Evolutionary conservation across 805 yeast species (phyloP), one percentile per base, ranked within the genome.

Genomic region (Candida argentea): DNA sequence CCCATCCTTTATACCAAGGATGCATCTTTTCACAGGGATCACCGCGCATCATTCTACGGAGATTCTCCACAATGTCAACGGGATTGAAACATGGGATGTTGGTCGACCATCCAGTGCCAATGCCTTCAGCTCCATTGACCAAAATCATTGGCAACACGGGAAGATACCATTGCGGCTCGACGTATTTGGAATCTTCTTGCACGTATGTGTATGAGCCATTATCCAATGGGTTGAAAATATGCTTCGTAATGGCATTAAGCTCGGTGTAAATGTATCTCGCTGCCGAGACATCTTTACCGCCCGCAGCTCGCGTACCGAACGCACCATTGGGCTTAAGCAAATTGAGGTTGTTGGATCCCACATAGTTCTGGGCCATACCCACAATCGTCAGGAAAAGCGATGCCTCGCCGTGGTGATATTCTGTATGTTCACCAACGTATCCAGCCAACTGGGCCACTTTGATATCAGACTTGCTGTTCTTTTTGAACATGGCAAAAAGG

Each of bases 41-140:
- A 6, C 74, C 81, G 12, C 65, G 61, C 85, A 91, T 76, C 42
- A 91, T 48, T 22, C 70, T 71, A 34, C 73, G 72, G 18, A 91
- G 60, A 43, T 91, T 91, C 2, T 55, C 59, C 15, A 85, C 85
- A 35, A 91, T 63, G 47, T 89, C 97, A 9, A 52, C 43, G 0
- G 98, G 98, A 49, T 91, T 86, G 57, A 71, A 89, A 22, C 83
- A 75, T 1, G 98, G 98, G 37, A 91, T 79, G 36, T 73, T 75
- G 1, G 97, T 86, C 39, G 95, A 83, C 96, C 97, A 91, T 40
- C 98, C 98, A 26, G 98, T 87, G 37, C 98, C 98, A 52, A 91
- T 91, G 61, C 98, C 98, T 55, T 91, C 98, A 6, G 89, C 69
- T 33, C 98, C 98, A 48, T 91, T 91, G 4, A 91, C 94, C 36